Evolutionary conservation across 2,329 filamentous ascomycete genomes (phyloP), one percentile per base, ranked within the genome.

Genomic region (Colletotrichum spaethianum): DNA sequence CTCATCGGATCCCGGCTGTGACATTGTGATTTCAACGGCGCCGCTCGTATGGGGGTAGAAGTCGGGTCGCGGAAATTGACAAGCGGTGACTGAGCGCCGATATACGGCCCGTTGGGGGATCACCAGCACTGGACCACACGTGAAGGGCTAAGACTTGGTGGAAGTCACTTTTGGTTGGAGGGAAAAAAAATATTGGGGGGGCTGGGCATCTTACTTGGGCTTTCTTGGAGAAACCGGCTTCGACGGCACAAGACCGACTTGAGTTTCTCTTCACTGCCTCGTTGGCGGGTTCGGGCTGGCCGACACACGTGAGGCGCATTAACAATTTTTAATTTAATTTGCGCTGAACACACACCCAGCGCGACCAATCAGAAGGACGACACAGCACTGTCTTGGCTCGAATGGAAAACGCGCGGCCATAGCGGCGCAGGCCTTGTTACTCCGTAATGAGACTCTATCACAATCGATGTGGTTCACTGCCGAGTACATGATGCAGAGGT

Each of bases 1-100:
- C 36, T 76, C 73, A 26, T 72, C 69, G 46, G 69, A 72, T 50
- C 59, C 69, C 59, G 55, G 69, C 56, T 40, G 62, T 36, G 69
- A 69, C 69, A 64, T 69, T 53, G 53, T 23, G 59, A 64, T 33
- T 31, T n/a, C 31, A 14, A 38, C 28, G 42, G 44, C 60, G 31
- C 60, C n/a, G 60, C 60, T 48, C 44, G 50, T 28, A 38, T 16
- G 31, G 59, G n/a, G 42, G 42, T 20, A 46, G 57, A 46, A 48
- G 57, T 61, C 40, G 23, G n/a, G n/a, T 62, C 33, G 31, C 44
- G 44, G 20, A 31, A 44, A 20, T 28, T 1, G n/a, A 20, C 44
- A 50, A 26, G 44, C 44, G 31, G 44, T 50, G 46, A 50, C 40
- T 38, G 31, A 38, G 60, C 60, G 33, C 44, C 60, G 60, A 50